Percentiles rank a stretch among this genome's conserved stretches.
Evolutionary conservation across 805 yeast genomes (phyloP).

Genomic region (Candida odintsovae): DNA sequence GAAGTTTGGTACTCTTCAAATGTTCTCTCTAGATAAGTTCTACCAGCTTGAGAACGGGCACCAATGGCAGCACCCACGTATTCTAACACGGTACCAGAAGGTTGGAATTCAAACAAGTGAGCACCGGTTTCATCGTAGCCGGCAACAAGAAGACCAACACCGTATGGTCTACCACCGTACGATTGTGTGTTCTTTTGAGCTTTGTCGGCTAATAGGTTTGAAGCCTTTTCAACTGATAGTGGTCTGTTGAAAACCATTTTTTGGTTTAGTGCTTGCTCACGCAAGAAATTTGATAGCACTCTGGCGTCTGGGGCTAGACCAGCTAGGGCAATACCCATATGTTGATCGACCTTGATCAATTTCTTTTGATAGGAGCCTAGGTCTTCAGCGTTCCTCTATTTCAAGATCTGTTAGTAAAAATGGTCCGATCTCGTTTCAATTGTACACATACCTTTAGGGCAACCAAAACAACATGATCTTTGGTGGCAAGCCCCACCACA

Average conservation of each 20-base stretch:
- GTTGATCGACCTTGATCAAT: slow-evolving; percentile 85
- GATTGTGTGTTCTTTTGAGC: slow-evolving; percentile 96
- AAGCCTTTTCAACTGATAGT: slow-evolving; percentile 76
- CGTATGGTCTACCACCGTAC: slow-evolving; percentile 96
- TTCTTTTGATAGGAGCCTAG: slow-evolving; percentile 95
- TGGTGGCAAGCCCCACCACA: slow-evolving; percentile 88
- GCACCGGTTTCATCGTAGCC: slow-evolving; percentile 95
- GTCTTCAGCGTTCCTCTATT: slow-evolving; percentile 86
- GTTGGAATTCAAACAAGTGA: slow-evolving; percentile 91
- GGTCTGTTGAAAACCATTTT: slow-evolving; percentile 84
- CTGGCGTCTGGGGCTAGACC: slow-evolving; percentile 99
- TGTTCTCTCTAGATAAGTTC: slow-evolving; percentile 89
- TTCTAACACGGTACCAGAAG: slow-evolving; percentile 90
- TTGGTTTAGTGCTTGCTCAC: slow-evolving; percentile 88
- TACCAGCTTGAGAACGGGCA: slow-evolving; percentile 97
- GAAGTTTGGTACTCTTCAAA: slow-evolving; percentile 59
- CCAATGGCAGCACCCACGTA: slow-evolving; percentile 94
- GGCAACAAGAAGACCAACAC: slow-evolving; percentile 87
- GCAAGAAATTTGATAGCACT: slow-evolving; percentile 79
- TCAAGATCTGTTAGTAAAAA: slow-evolving; percentile 5
- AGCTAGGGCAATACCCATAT: slow-evolving; percentile 91
- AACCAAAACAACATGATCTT: slow-evolving; percentile 82
- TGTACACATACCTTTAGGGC: slow-evolving; percentile 56
- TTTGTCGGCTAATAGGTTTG: slow-evolving; percentile 83
- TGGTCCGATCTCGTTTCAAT: not conserved